phyloP scores from a whole-genome alignment of 257 asterid genomes.

The Nyctanthes arbortristis region DNA sequence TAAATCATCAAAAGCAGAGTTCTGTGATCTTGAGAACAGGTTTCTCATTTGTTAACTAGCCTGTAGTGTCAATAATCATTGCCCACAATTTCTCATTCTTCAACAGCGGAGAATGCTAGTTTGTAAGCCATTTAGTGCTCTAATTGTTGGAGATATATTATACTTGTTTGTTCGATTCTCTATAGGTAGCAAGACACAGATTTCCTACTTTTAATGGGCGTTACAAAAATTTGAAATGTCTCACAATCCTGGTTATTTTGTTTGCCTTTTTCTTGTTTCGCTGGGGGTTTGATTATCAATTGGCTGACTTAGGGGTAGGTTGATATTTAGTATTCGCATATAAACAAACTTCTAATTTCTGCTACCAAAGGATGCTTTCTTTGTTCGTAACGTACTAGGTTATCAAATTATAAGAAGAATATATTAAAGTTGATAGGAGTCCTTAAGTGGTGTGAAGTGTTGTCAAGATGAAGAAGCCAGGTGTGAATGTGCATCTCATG shows the following conservation, averaged over 20 bases:
- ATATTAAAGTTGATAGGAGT: not conserved
- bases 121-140: not conserved
- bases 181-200: not conserved
- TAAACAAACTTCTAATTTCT: not conserved
- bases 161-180: not conserved
- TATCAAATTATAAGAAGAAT: not conserved
- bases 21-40: not conserved
- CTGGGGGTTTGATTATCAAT: too few relatives aligned
- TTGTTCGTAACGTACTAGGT: not conserved
- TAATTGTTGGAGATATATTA: not conserved
- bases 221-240: not conserved
- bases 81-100: not conserved
- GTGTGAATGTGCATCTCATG: not conserved
- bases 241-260: not conserved
- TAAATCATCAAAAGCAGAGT: not conserved
- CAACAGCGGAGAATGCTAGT: not conserved
- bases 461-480: not conserved
- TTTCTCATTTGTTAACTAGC: not conserved
- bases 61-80: not conserved
- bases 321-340: not conserved
- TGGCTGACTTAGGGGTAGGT: not conserved
- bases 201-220: not conserved
- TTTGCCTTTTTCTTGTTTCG: too few relatives aligned
- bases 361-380: not conserved
- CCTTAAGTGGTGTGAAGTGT: not conserved